phyloP scores from a whole-genome alignment of 2,329 filamentous ascomycete species.

The Phialocephala sp. region DNA sequence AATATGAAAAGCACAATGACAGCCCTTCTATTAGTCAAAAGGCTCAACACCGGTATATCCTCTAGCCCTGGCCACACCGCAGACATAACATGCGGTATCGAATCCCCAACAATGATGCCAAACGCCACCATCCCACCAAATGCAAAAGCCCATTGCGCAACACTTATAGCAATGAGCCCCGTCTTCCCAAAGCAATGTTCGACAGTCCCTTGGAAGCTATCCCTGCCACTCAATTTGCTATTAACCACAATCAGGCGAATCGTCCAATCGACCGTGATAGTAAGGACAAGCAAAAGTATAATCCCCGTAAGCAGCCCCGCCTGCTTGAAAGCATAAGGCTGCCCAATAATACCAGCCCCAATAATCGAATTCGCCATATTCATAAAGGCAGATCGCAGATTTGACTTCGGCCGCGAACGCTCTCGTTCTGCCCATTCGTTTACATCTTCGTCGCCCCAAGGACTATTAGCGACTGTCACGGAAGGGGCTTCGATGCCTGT shows the following conservation, averaged over 20 bases:
- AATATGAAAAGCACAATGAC: conserved; percentile 89
- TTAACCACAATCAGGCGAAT: conserved; percentile 97
- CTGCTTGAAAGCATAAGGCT: conserved; percentile 95
- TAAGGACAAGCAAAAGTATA: conserved; percentile 77
- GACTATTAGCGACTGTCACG: conserved; percentile 62
- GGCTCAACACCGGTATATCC: conserved; percentile 76
- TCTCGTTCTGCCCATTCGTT: conserved; percentile 59
- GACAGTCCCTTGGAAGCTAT: conserved; percentile 94
- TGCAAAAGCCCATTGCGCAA: conserved; percentile 98
- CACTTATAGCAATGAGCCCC: conserved; percentile 83
- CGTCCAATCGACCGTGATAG: conserved; percentile 92
- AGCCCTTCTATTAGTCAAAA: conserved; percentile 80
- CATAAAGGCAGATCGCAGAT: conserved; percentile 90
- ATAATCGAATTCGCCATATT: conserved; percentile 99
- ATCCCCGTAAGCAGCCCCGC: conserved; percentile 85
- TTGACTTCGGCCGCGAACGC: conserved; percentile 76
- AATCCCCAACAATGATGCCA: conserved; percentile 95
- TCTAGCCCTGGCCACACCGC: conserved; percentile 80
- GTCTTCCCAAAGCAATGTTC: conserved; percentile 91
- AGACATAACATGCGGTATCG: conserved; percentile 86
- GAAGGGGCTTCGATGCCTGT: conserved; percentile 85
- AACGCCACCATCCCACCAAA: conserved; percentile 99
- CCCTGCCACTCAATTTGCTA: conserved; percentile 91
- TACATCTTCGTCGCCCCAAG: conserved; percentile 49
- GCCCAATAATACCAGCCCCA: conserved; percentile 75